phyloP scores from a whole-genome alignment of 1,284 basidiomycete species.

The Pseudozyma tsukubaensis region DNA sequence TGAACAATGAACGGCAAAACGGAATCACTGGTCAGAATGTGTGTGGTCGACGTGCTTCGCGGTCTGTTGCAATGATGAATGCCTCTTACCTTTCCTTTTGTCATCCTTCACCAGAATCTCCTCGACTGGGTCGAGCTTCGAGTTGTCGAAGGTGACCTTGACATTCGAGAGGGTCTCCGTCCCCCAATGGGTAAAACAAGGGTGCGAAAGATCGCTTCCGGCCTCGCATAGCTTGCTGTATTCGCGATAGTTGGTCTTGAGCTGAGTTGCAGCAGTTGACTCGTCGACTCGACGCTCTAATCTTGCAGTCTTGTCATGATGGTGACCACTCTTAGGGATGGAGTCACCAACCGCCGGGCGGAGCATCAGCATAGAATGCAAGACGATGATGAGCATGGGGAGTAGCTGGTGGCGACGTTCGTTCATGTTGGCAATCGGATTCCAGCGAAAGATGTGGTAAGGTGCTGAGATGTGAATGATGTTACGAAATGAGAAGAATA shows the following conservation, averaged over 20 bases:
- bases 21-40: too few species aligned
- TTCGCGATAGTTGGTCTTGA: background rate
- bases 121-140: background rate
- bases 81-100: background rate
- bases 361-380: too few species aligned
- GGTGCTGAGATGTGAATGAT: too few species aligned
- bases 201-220: background rate
- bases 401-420: background rate
- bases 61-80: background rate
- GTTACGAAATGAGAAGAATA: too few species aligned
- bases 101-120: background rate
- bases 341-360: too few species aligned
- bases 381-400: background rate
- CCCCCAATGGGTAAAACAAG: slow-evolving; percentile 11
- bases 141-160: background rate
- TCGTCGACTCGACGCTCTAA: too few species aligned
- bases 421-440: too few species aligned
- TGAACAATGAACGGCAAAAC: background rate
- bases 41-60: too few species aligned
- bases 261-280: background rate
- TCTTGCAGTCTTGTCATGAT: too few species aligned
- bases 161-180: background rate
- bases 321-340: too few species aligned
- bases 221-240: slow-evolving; percentile 1
- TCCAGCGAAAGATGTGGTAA: too few species aligned